Evolutionary conservation across 2,329 filamentous ascomycete species (phyloP), one percentile per base, ranked within the genome.

Genomic region (Ophiostoma sp.): DNA sequence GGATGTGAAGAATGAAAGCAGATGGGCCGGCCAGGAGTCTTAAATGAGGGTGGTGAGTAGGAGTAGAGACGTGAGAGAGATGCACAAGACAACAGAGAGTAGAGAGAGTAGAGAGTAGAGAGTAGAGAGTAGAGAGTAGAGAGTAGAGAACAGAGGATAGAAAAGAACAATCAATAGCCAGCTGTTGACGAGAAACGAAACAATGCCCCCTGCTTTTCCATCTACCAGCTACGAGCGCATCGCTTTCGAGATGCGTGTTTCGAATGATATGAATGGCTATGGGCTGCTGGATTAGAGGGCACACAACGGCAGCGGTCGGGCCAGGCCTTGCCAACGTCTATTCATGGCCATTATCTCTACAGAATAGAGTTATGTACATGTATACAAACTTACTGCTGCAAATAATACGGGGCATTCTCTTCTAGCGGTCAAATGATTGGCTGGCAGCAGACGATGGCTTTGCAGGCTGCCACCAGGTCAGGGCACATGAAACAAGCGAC

Each of bases 401-500:
- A 33, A n/a, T 39, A 36, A 23, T 20, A 27, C 54, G 39, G 36
- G n/a, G 41, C 36, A 17, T 17, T 48, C 15, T 20, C 44, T n/a
- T n/a, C 15, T 48, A 48, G 41, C 15, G 17, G 15, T 10, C 33
- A n/a, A 65, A 39, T 67, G 69, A 73, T 72, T 72, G 75, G 74
- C 67, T 65, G 41, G 10, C 35, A 71, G 54, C 41, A 57, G n/a
- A 39, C 60, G 23, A 36, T 65, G 35, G 62, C 33, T 64, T 64
- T 64, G 17, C 60, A 64, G 20, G 65, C 68, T 74, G 73, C 72
- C 69, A 73, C 71, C 70, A 44, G 52, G 69, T 62, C 69, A 70
- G 72, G 68, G 57, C 73, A 76, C 73, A 74, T 78, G 77, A 78
- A 78, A 78, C 76, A 76, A 74, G 73, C 76, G 75, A 75, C 67